Conservation (phyloP, 257 asterid genomes). For the Echites panduratus region DNA sequence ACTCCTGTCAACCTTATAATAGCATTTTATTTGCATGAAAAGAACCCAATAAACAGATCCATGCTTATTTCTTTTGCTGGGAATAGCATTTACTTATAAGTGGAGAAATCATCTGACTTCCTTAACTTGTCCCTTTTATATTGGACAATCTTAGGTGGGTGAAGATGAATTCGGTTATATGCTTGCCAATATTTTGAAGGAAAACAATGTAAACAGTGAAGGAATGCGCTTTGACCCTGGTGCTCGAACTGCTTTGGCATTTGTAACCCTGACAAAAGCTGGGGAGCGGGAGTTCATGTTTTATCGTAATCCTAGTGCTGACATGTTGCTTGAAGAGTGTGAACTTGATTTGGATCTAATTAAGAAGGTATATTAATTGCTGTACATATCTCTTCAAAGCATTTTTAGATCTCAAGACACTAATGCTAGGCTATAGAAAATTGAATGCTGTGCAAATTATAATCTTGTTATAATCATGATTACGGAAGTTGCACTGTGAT, state of each 20-base stretch:
- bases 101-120: neutral
- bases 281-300: conserved; percentile 99
- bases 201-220: conserved; percentile 75
- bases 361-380: conserved; percentile 52
- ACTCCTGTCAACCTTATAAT: neutral
- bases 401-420: neutral
- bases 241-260: conserved; percentile 97
- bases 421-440: neutral
- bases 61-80: neutral
- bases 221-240: conserved; percentile 97
- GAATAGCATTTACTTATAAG: neutral
- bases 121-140: neutral
- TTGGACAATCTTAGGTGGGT: conserved; percentile 60
- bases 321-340: conserved; percentile 71
- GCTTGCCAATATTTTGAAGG: conserved; percentile 91
- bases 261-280: conserved; percentile 83
- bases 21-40: neutral
- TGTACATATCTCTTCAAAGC: neutral
- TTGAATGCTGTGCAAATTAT: neutral
- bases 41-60: too few relatives aligned
- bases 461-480: neutral
- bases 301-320: conserved; percentile 98
- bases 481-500: neutral
- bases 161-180: conserved; percentile 97
- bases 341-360: conserved; percentile 82